Evolutionary conservation across 176 grass and related monocot genomes (phyloP).

Genomic region (Poa annua): DNA sequence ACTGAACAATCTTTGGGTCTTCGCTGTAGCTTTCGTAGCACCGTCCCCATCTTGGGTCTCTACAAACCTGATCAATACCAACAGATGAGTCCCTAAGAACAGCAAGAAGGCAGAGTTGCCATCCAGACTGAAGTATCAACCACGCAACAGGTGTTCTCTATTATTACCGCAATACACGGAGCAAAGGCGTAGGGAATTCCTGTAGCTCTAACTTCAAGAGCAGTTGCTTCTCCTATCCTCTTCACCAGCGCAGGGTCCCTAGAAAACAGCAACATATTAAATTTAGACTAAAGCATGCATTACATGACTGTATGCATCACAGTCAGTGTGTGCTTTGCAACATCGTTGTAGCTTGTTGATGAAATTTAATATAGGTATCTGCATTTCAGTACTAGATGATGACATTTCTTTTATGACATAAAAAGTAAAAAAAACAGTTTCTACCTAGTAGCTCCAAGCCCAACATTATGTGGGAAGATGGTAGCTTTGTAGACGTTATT

Average conservation of each 20-base stretch:
- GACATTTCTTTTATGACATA: no score
- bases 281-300: background rate
- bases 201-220: slow-evolving; percentile 80
- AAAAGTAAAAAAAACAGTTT: background rate
- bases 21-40: slow-evolving; percentile 87
- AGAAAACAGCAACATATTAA: slow-evolving; percentile 1
- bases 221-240: slow-evolving; percentile 76
- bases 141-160: background rate
- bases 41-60: slow-evolving; percentile 91
- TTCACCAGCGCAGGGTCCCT: slow-evolving; percentile 69
- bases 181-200: slow-evolving; percentile 81
- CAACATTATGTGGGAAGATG: slow-evolving; percentile 80
- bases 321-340: background rate
- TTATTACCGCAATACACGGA: slow-evolving; percentile 79
- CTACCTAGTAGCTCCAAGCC: slow-evolving; percentile 86
- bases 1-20: slow-evolving; percentile 69
- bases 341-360: background rate
- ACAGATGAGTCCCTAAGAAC: background rate
- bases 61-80: slow-evolving; percentile 60
- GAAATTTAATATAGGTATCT: background rate
- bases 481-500: slow-evolving; percentile 81
- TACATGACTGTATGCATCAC: background rate
- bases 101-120: background rate
- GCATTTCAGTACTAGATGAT: no score
- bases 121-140: background rate